Percentiles rank a stretch among this genome's conserved stretches.
Evolutionary conservation across 2,329 filamentous ascomycete genomes (phyloP).

Genomic region (Cadophora luteo-olivacea): DNA sequence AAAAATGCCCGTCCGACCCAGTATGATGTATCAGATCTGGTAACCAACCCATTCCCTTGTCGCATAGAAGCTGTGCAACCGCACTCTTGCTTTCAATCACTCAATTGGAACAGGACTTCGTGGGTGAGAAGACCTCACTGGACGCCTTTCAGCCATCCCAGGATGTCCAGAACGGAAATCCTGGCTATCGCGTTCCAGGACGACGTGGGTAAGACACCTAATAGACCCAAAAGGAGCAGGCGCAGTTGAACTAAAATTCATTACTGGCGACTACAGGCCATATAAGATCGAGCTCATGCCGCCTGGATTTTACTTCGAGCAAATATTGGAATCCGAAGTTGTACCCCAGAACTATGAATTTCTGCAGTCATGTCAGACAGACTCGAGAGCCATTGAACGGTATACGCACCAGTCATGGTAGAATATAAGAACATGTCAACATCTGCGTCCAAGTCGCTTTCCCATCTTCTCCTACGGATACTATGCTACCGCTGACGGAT

Average conservation of each 20-base stretch:
- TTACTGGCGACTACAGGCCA: not conserved
- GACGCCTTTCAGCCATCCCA: constrained; percentile 17
- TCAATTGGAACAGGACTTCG: not conserved
- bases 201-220: constrained; percentile 27
- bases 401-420: too few relatives aligned
- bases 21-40: constrained; percentile 17
- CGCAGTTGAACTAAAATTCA: constrained; percentile 19
- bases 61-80: constrained; percentile 29
- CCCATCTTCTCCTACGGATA: not conserved
- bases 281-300: constrained; percentile 17
- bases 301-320: not conserved
- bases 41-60: constrained; percentile 19
- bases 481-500: not conserved
- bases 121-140: constrained; percentile 8
- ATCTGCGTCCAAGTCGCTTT: not conserved
- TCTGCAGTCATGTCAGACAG: not conserved
- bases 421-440: not conserved
- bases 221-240: constrained; percentile 24
- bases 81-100: constrained; percentile 18
- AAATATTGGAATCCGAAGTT: not conserved
- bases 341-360: not conserved
- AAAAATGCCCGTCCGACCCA: not conserved
- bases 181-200: constrained; percentile 21
- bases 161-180: constrained; percentile 13
- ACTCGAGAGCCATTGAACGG: not conserved